These are phyloP conservation scores for Pueraria montana DNA, from an alignment of 306 rosid species.

Conservation along the genomic window DNA sequence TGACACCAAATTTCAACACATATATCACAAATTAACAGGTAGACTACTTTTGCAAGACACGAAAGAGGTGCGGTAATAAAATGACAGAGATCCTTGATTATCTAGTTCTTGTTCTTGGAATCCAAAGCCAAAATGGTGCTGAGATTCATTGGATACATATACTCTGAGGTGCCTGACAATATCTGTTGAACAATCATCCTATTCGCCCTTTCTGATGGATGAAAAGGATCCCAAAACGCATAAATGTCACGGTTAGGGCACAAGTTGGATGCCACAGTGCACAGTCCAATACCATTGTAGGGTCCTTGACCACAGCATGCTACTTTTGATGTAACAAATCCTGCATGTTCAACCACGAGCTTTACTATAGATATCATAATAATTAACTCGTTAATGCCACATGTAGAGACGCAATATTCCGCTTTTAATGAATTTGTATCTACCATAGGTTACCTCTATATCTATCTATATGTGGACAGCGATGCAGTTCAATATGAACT, in stretches of 20 bases:
- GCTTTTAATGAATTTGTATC: not conserved
- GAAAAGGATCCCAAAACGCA: constrained; percentile 91
- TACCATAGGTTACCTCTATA: too few species aligned
- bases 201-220: constrained; percentile 77
- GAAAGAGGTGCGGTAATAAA: constrained; percentile 19
- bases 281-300: constrained; percentile 73
- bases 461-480: not conserved
- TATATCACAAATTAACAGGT: constrained; percentile 8
- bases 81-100: not conserved
- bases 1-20: constrained; percentile 23
- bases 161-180: constrained; percentile 57
- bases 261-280: constrained; percentile 68
- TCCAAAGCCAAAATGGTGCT: constrained; percentile 79
- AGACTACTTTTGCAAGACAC: not conserved
- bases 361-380: not conserved
- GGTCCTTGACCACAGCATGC: constrained; percentile 97
- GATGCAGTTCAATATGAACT: not conserved
- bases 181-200: constrained; percentile 51
- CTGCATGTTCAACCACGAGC: constrained; percentile 47
- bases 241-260: constrained; percentile 69
- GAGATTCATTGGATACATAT: constrained; percentile 89
- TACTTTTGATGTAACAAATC: constrained; percentile 70
- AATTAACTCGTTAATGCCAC: not conserved
- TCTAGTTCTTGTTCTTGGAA: constrained; percentile 47
- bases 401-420: not conserved